Evolutionary conservation across 331 rosid genomes (phyloP), one percentile per base, ranked within the genome.

Genomic region (Quercus phellos): DNA sequence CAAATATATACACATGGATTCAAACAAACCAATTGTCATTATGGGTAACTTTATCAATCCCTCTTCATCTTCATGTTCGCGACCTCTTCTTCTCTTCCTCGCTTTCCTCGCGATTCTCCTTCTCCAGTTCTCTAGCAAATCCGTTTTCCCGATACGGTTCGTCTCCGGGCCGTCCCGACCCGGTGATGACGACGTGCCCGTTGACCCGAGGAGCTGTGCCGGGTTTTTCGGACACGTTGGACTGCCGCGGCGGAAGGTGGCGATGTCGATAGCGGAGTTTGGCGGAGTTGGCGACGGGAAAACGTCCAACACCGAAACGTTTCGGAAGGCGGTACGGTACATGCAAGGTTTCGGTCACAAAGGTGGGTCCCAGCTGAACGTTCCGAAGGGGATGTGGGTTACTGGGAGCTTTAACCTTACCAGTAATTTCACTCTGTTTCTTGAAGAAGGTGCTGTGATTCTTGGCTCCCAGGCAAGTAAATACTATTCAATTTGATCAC

Each of bases 381-480:
- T 93, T 17, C 99, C 97, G 0, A 18, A 9, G 0, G 99, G 99
- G 21, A 81, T 29, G 1, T 93, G 98, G 99, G 83, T 92, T 80
- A 92, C 98, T 2, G 97, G 96, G 9, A 89, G 93, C 55, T 95
- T 92, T 61, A 95, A 95, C 79, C 98, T 95, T 85, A 95, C 99
- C 82, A 85, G 88, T 78, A 88, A 95, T 84, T 95, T 95, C 90
- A 95, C 97, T 32, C 96, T 95, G 29, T 95, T 92, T 55, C 96
- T 93, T 24, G 74, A 91, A 35, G 79, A 80, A 0, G 99, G 93
- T 42, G 93, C 94, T 51, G 74, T 90, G 34, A 75, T 95, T 85
- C 69, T 93, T 24, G 98, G 84, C 74, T 93, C 99, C 67, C 96
- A 92, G 99, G 98, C 88, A 13, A 34, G 56, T 63, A 4, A 7